phyloP scores from a whole-genome alignment of 148 eudicot species.

The Simmondsia chinensis region DNA sequence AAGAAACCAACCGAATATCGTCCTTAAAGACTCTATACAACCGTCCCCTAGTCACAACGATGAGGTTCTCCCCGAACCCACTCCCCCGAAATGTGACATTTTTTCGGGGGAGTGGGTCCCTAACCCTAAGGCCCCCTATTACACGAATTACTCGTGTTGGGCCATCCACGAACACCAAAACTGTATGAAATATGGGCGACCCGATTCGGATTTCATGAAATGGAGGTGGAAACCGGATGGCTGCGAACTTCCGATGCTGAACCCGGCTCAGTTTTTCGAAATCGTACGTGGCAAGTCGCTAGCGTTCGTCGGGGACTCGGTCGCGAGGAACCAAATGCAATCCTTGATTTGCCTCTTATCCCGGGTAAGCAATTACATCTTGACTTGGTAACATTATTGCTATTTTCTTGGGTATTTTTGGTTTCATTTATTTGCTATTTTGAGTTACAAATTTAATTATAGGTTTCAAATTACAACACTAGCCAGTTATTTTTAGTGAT shows the following conservation, averaged over 20 bases:
- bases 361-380: conserved; percentile 25
- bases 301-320: conserved; percentile 58
- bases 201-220: conserved; percentile 38
- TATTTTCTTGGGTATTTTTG: neutral
- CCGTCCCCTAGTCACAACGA: neutral
- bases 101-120: conserved; percentile 58
- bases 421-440: too few species aligned
- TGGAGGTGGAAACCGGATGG: conserved; percentile 52
- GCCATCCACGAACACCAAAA: conserved; percentile 47
- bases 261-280: conserved; percentile 34
- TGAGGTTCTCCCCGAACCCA: neutral
- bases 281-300: conserved; percentile 36
- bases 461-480: too few species aligned
- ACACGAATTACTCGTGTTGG: conserved; percentile 35
- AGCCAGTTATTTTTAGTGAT: too few species aligned
- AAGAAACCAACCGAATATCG: conserved; percentile 10
- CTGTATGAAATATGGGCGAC: conserved; percentile 39
- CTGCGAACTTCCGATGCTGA: conserved; percentile 34
- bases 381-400: neutral
- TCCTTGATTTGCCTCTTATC: conserved; percentile 52
- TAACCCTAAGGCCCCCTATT: conserved; percentile 41
- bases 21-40: neutral
- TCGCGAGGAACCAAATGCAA: conserved; percentile 56
- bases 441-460: too few species aligned
- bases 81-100: conserved; percentile 31